Percentiles rank a stretch among this genome's conserved stretches.
Conservation (phyloP, 495 filamentous ascomycete genomes). For the Aspergillus biplanus region DNA sequence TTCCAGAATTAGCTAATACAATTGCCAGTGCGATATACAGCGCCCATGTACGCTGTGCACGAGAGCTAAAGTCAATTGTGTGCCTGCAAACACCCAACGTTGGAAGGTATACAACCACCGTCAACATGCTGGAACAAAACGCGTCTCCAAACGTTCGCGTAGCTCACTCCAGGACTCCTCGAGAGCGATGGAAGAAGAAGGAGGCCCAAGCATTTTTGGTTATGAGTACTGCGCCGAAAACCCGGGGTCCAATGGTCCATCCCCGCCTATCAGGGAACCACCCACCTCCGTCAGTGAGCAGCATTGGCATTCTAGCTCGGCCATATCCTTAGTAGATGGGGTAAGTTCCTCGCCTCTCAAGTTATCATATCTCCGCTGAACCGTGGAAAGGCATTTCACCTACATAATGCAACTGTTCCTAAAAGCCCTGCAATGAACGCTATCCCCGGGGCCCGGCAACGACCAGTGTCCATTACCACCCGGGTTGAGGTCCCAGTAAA, state of each 20-base stretch:
- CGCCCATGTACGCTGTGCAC: conserved; percentile 23
- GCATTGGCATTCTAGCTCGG: conserved; percentile 30
- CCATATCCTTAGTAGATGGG: conserved; percentile 33
- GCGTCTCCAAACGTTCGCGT: not conserved
- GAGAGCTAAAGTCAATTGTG: conserved; percentile 10
- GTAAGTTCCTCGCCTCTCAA: conserved; percentile 14
- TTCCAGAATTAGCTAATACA: not conserved
- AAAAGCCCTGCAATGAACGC: conserved; percentile 24
- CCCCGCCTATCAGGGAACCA: not conserved
- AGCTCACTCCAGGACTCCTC: not conserved
- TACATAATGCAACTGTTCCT: conserved; percentile 27
- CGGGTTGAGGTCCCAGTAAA: not conserved
- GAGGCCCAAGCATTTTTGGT: not conserved
- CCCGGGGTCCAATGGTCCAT: not conserved
- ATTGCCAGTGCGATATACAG: conserved; percentile 21
- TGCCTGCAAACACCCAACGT: not conserved
- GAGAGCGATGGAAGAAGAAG: not conserved
- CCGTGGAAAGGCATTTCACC: conserved; percentile 27
- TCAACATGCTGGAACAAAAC: not conserved
- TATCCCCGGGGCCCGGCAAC: conserved; percentile 27
- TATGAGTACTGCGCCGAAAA: not conserved
- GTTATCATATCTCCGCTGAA: not conserved
- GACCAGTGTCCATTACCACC: not conserved
- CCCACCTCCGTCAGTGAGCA: not conserved
- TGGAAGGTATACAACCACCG: conserved; percentile 41